Evolutionary conservation across 73 alveolate genomes (phyloP).

Genomic region (Paraurostyla sp.): DNA sequence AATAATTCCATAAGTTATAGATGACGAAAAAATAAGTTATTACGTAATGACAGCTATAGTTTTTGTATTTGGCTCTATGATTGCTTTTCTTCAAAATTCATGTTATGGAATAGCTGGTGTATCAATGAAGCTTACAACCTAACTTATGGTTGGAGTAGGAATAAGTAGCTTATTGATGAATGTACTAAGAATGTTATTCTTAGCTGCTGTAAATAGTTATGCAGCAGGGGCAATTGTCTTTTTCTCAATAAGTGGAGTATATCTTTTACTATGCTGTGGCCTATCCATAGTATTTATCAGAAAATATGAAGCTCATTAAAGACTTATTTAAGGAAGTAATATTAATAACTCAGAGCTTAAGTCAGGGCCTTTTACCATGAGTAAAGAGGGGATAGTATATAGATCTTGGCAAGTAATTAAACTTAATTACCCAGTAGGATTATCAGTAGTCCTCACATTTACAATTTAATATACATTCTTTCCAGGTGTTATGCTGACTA

Average conservation of each 20-base stretch:
- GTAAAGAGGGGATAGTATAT: background rate
- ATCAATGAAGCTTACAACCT: conserved; percentile 29
- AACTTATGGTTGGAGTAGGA: conserved; percentile 46
- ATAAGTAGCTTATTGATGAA: conserved; percentile 37
- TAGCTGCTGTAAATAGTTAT: background rate
- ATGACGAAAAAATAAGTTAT: conserved; percentile 21
- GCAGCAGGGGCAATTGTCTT: conserved; percentile 41
- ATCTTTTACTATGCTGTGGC: background rate
- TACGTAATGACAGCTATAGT: background rate
- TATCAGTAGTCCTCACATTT: conserved; percentile 43
- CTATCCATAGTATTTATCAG: conserved; percentile 1
- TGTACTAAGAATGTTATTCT: conserved; percentile 33
- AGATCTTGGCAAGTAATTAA: conserved; percentile 12
- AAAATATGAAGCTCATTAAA: background rate
- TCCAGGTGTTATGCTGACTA: conserved; percentile 63
- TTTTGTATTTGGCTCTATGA: background rate
- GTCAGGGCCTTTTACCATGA: background rate
- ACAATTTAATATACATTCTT: conserved; percentile 47
- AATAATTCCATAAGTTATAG: conserved; percentile 42
- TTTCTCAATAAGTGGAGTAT: conserved; percentile 20
- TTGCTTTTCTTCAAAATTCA: conserved; percentile 38
- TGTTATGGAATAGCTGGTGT: conserved; percentile 60
- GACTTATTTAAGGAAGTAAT: background rate
- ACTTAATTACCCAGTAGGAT: conserved; percentile 4
- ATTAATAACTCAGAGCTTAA: background rate